Conservation (phyloP, 164 flowering plant genomes). For the Vitis labrusca region DNA sequence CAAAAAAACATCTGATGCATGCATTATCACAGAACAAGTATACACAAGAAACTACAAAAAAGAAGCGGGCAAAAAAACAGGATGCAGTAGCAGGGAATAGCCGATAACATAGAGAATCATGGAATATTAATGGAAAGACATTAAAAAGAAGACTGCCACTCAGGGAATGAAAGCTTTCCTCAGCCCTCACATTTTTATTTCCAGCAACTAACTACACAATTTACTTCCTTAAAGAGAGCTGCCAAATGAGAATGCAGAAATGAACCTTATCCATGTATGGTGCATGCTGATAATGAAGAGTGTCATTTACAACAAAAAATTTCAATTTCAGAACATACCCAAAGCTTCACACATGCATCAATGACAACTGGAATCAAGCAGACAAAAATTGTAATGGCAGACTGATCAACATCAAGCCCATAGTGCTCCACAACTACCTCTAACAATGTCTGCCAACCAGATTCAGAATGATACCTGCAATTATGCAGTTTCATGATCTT, state of each 20-base stretch:
- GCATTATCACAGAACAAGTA: no score
- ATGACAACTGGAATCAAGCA: slow-evolving; percentile 76
- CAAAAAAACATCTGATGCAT: no score
- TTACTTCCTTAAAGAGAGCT: not conserved
- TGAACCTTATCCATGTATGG: not conserved
- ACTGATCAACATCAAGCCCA: slow-evolving; percentile 72
- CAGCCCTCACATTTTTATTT: no score
- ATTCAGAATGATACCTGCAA: slow-evolving; percentile 94
- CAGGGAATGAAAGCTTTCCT: no score
- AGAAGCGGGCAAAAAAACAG: no score
- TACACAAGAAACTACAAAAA: no score
- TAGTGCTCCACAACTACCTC: slow-evolving; percentile 87
- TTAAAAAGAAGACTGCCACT: no score
- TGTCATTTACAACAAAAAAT: not conserved
- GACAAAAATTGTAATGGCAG: slow-evolving; percentile 73
- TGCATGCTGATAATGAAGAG: not conserved
- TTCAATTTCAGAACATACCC: slow-evolving; percentile 52
- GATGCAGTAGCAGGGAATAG: no score
- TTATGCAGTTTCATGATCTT: not conserved
- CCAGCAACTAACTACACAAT: not conserved
- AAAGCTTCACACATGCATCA: slow-evolving; percentile 93
- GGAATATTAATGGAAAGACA: no score
- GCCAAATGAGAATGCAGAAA: not conserved
- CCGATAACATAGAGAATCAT: no score
- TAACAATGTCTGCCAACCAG: slow-evolving; percentile 89